Base-by-base conservation (phyloP, 164 flowering plant species). In the Magnolia kwangsiensis region DNA sequence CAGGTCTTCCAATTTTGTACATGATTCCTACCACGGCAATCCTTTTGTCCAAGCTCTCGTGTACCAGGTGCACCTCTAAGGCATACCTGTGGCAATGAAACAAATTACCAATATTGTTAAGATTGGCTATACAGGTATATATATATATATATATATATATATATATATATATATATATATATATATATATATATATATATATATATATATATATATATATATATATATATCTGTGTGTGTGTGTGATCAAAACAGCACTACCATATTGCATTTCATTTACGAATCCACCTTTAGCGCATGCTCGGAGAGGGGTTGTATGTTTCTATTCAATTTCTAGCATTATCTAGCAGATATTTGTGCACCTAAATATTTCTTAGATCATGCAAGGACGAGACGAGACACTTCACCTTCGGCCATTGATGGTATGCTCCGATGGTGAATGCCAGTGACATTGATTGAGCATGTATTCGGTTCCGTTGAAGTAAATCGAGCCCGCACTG, bases 11-110 rank as follows among this genome's bases (percentile, higher is more conserved):
- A 11, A 88, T 50, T 31, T 77, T 83, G 79, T 90, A 92, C 63
- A 84, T 23, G 64, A 92, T 71, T 51, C 88, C 90, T 49, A 89
- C 77, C 0, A 91, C 94, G 7, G 92, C 88, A 8, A 67, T 76
- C 64, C 80, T 55, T 6, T 85, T 82, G 7, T 72, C 77, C 0
- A 50, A 4, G 80, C 80, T 88, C 49, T 84, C 72, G 45, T 91
- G 93, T 67, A 92, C 90, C 85, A 88, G 50, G 78, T 92, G 94
- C 67, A 82, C n/a, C 83, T 90, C 97, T 27, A 88, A 65, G 49
- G 76, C 85, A 55, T 13, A 50, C 59, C 76, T 74, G 69, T 37
- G 45, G 45, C 45, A 37, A 37, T 37, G 45, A 37, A 37, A 37
- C 78, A 27, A 37, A 14, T 19, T 55, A 50, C n/a, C 11, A 8